Base-by-base conservation (phyloP, 116 monocot species). In the Thalassia testudinum region DNA sequence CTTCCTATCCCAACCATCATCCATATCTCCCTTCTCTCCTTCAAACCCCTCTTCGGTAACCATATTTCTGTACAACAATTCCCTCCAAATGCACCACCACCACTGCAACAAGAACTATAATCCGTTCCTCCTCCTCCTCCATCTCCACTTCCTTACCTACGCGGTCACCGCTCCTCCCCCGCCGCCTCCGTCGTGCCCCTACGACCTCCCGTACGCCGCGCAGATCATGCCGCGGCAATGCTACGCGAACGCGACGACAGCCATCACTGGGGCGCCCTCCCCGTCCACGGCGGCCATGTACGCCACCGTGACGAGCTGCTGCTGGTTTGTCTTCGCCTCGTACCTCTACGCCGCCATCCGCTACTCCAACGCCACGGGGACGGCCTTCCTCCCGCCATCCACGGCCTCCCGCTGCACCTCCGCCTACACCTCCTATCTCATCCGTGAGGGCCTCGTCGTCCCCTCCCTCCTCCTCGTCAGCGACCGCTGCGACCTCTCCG, bases 261-360 rank as follows among this genome's bases (percentile, higher is more conserved):
- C 63, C 53, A 0, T 27, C 18, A 52, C 34, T 50, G 34, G 50
- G 17, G 26, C 61, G n/a, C 37, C 49, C 7, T 47, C 30, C 28
- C 47, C 20, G 10, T 48, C 47, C 14, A 14, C 58, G n/a, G 7
- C 23, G 3, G 5, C 57, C 40, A n/a, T n/a, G 18, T 19, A 47
- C 49, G 25, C 34, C 49, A 27, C 61, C 28, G 15, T 45, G 3
- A 69, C 81, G 53, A 73, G 30, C 55, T 67, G 67, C 67, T 87
- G 87, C 73, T 87, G 87, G 87, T 82, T 49, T 67, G 82, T 87
- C 49, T 72, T 60, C 58, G 75, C 66, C 38, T 65, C 87, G 37
- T 87, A 76, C 79, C 52, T 82, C 53, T 82, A 71, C 69, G 75
- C 82, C 23, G 76, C 71, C 45, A 59, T 68, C 58, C 57, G 57